phyloP scores from a whole-genome alignment of 2,329 filamentous ascomycete genomes.

The Fusarium floridanum region DNA sequence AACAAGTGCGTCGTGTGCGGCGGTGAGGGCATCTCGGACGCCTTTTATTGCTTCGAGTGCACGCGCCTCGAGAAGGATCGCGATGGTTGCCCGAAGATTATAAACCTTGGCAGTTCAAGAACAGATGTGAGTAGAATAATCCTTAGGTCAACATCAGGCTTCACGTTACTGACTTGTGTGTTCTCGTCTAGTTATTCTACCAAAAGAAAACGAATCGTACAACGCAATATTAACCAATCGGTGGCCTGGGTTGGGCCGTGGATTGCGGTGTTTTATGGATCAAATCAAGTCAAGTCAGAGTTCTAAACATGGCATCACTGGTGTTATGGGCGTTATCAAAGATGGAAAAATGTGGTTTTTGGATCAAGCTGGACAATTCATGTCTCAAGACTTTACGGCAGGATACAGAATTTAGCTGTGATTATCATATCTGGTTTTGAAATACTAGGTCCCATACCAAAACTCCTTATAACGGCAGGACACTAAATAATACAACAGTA shows the following conservation, averaged over 20 bases:
- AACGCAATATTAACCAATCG: conserved; percentile 64
- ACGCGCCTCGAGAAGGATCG: conserved; percentile 96
- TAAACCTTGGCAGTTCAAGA: conserved; percentile 94
- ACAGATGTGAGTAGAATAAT: conserved; percentile 78
- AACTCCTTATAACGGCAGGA: conserved; percentile 49
- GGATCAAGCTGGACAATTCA: conserved; percentile 24
- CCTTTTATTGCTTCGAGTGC: conserved; percentile 99
- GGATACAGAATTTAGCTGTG: conserved; percentile 28
- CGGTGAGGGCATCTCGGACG: conserved; percentile 97
- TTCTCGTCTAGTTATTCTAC: conserved; percentile 66
- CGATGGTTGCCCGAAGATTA: conserved; percentile 99
- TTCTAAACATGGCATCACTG: conserved; percentile 38
- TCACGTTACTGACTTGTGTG: not conserved
- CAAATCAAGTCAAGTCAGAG: conserved; percentile 8
- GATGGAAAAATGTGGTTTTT: conserved; percentile 22
- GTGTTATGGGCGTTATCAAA: conserved; percentile 40
- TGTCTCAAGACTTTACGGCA: conserved; percentile 17
- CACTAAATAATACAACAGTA: conserved; percentile 43
- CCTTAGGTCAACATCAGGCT: not conserved
- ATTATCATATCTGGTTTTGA: conserved; percentile 33
- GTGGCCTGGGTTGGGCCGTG: conserved; percentile 64
- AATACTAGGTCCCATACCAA: conserved; percentile 31
- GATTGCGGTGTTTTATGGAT: conserved; percentile 30
- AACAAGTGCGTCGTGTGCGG: conserved; percentile 99
- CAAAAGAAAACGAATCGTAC: conserved; percentile 76